phyloP scores from a whole-genome alignment of 306 rosid genomes.

The Luffa acutangula region DNA sequence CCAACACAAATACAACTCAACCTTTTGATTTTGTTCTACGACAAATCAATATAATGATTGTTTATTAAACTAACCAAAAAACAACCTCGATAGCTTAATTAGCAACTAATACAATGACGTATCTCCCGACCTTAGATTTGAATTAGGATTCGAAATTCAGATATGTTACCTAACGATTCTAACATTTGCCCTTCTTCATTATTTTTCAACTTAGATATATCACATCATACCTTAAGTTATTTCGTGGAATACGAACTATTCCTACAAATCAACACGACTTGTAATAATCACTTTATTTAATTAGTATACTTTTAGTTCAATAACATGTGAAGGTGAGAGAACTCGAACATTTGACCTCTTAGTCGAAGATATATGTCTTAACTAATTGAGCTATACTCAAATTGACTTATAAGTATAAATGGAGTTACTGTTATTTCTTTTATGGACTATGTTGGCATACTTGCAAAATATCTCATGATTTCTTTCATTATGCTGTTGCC shows the following conservation, averaged over 20 bases:
- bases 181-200: neutral
- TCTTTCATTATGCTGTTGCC: too few species aligned
- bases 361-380: too few species aligned
- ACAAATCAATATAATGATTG: neutral
- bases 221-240: neutral
- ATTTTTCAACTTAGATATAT: neutral
- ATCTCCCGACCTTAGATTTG: neutral
- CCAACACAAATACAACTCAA: neutral
- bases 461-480: too few species aligned
- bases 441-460: neutral
- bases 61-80: neutral
- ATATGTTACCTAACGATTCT: neutral
- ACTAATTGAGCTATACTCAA: too few species aligned
- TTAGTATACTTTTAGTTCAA: too few species aligned
- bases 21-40: neutral
- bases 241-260: neutral
- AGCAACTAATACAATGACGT: neutral
- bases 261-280: neutral
- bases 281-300: too few species aligned
- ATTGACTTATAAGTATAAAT: too few species aligned
- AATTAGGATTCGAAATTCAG: neutral
- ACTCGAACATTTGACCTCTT: too few species aligned
- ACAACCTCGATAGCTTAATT: neutral
- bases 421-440: neutral
- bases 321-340: too few species aligned